Evolutionary conservation across 129 eudicot genomes (phyloP).

Genomic region (Flaveria bidentis): DNA sequence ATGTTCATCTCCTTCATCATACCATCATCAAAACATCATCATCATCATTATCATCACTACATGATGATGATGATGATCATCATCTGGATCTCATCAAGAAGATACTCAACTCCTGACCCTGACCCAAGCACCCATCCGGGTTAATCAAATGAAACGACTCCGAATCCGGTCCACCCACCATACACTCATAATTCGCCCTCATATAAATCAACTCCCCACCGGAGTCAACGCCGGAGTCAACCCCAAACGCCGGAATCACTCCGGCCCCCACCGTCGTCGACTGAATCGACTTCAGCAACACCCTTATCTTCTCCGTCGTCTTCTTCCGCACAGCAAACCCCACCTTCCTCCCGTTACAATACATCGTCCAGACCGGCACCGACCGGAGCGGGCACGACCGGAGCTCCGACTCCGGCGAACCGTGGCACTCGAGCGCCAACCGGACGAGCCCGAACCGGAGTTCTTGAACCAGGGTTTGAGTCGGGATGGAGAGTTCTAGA

Average conservation of each 20-base stretch:
- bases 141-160: slow-evolving; percentile 87
- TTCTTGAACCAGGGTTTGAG: slow-evolving; percentile 69
- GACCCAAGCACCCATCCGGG: slow-evolving; percentile 71
- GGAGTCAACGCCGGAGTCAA: slow-evolving; percentile 38
- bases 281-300: slow-evolving; percentile 60
- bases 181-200: slow-evolving; percentile 92
- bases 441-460: slow-evolving; percentile 76
- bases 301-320: slow-evolving; percentile 45
- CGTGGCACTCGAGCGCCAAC: slow-evolving; percentile 70
- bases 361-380: slow-evolving; percentile 82
- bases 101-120: slow-evolving; percentile 77
- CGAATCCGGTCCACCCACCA: slow-evolving; percentile 79
- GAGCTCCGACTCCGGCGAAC: slow-evolving; percentile 51
- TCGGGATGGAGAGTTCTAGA: slow-evolving; percentile 88
- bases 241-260: slow-evolving; percentile 60
- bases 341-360: slow-evolving; percentile 73
- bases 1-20: not conserved
- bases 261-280: slow-evolving; percentile 88
- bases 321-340: slow-evolving; percentile 80
- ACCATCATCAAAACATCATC: too few species aligned
- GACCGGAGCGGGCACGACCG: slow-evolving; percentile 65
- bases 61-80: slow-evolving; percentile 3
- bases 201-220: slow-evolving; percentile 74
- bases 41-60: not conserved
- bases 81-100: slow-evolving; percentile 82